Evolutionary conservation across 2,329 filamentous ascomycete species (phyloP).

Genomic region (Cladosporium sp.): DNA sequence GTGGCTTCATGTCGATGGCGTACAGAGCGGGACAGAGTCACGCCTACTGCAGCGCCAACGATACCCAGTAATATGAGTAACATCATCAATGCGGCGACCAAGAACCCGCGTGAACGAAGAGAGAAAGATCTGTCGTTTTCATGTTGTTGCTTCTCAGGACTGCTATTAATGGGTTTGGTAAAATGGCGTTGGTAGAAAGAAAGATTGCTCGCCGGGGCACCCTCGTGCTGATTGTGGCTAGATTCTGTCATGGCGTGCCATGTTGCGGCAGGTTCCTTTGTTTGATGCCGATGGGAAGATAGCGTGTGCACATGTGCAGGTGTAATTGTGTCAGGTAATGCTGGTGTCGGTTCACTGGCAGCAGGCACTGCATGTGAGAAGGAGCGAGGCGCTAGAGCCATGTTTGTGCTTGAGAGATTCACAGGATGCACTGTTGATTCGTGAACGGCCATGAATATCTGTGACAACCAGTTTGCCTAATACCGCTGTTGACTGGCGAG

Average conservation of each 20-base stretch:
- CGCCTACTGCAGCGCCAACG: slow-evolving; percentile 28
- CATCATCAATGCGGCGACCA: slow-evolving; percentile 21
- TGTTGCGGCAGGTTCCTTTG: not conserved
- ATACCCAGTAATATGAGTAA: slow-evolving; percentile 27
- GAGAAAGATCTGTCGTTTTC: slow-evolving; percentile 26
- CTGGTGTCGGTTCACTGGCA: not conserved
- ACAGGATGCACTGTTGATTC: not conserved
- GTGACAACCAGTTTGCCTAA: not conserved
- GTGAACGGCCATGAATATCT: not conserved
- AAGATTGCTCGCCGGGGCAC: slow-evolving; percentile 10
- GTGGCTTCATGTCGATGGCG: slow-evolving; percentile 1
- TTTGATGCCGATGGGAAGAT: no score
- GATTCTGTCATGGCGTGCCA: slow-evolving; percentile 2
- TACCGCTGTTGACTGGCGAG: not conserved
- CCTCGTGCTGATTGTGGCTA: not conserved
- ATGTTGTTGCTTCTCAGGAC: slow-evolving; percentile 22
- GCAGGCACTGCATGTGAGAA: not conserved
- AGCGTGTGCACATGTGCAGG: not conserved
- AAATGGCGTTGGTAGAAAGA: slow-evolving; percentile 31
- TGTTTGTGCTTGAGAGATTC: not conserved
- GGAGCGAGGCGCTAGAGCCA: not conserved
- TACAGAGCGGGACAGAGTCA: slow-evolving; percentile 20
- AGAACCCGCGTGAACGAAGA: slow-evolving; percentile 29
- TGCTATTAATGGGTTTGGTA: slow-evolving; percentile 21
- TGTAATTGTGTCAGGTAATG: not conserved